Conservation (phyloP, 441 rosid species). For the Macaranga tanarius region DNA sequence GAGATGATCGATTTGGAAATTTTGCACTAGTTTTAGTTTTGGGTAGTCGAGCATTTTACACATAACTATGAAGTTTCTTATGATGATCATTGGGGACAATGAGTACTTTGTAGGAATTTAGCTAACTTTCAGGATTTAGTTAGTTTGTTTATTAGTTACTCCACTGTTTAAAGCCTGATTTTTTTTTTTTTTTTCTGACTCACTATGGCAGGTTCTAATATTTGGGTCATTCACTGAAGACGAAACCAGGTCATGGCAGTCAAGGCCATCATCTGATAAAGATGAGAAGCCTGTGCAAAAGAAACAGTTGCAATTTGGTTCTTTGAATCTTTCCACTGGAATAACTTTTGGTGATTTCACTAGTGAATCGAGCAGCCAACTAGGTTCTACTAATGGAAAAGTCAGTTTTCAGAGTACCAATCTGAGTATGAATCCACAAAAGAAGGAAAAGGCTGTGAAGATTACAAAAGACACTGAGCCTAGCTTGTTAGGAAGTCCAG, state of each 20-base stretch:
- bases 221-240: constrained; percentile 97
- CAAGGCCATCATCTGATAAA: constrained; percentile 41
- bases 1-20: not conserved
- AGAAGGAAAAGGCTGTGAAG: constrained; percentile 34
- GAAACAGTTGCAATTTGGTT: constrained; percentile 49
- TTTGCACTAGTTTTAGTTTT: not conserved
- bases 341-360: constrained; percentile 39
- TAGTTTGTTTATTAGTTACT: not conserved
- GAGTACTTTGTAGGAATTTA: not conserved
- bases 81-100: not conserved
- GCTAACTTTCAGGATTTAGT: not conserved
- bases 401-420: constrained; percentile 35
- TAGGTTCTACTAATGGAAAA: constrained; percentile 34
- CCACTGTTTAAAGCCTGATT: constrained; percentile 1
- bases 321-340: constrained; percentile 39
- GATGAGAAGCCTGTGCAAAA: constrained; percentile 43
- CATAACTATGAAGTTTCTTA: not conserved
- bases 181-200: constrained; percentile 24
- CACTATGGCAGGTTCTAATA: constrained; percentile 45
- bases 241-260: constrained; percentile 63
- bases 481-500: constrained; percentile 25
- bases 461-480: constrained; percentile 25
- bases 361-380: constrained; percentile 32
- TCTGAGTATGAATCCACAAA: constrained; percentile 33
- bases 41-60: not conserved